phyloP scores from a whole-genome alignment of 768 basidiomycete species.

The Lanmaoa pseudosensibilis region DNA sequence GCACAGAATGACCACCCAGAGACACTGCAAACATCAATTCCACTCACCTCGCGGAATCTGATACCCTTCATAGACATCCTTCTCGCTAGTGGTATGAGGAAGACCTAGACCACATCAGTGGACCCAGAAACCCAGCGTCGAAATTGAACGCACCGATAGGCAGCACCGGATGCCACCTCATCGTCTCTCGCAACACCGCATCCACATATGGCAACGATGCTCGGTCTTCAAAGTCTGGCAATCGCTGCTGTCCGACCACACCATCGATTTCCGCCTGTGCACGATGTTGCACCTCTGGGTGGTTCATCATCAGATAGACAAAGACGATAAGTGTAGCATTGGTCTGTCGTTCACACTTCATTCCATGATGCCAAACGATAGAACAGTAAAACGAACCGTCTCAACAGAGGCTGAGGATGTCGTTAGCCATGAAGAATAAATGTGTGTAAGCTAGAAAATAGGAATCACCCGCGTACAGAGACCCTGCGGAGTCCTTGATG shows the following conservation, averaged over 20 bases:
- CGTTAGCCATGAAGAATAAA: neutral
- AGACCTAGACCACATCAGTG: constrained; percentile 31
- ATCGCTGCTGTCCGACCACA: constrained; percentile 27
- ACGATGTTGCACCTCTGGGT: constrained; percentile 29
- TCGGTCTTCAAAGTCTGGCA: constrained; percentile 34
- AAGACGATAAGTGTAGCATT: constrained; percentile 22
- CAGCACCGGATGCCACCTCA: constrained; percentile 29
- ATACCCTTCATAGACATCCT: constrained; percentile 39
- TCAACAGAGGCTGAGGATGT: constrained; percentile 29
- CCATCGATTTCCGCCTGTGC: constrained; percentile 36
- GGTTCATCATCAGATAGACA: constrained; percentile 31
- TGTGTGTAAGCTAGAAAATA: neutral
- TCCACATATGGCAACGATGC: constrained; percentile 33
- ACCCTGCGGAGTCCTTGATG: constrained; percentile 19
- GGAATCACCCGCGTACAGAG: constrained; percentile 20
- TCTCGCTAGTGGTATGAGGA: constrained; percentile 39
- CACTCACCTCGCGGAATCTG: constrained; percentile 29
- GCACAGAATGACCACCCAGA: neutral
- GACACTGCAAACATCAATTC: too few relatives aligned
- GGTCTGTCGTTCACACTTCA: constrained; percentile 21
- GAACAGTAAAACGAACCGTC: constrained; percentile 24
- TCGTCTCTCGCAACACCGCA: constrained; percentile 34
- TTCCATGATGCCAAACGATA: neutral
- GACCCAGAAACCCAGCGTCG: neutral
- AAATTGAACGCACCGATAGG: constrained; percentile 23